phyloP scores from a whole-genome alignment of 2,329 filamentous ascomycete species.

The Teratosphaeria zuluensis region DNA sequence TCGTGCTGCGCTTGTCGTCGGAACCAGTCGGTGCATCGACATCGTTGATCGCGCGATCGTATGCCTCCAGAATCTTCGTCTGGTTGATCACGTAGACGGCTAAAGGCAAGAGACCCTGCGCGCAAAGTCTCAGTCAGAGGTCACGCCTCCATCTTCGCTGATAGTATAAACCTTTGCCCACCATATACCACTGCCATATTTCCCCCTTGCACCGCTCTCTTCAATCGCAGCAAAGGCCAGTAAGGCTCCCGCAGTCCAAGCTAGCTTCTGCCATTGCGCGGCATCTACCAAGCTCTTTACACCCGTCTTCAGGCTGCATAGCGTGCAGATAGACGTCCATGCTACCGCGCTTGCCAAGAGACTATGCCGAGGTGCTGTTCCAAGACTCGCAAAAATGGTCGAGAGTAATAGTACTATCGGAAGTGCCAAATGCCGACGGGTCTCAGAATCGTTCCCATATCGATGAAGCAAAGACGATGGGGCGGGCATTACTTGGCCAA shows the following conservation, averaged over 20 bases:
- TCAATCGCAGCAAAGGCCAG: slow-evolving; percentile 34
- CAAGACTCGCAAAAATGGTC: slow-evolving; percentile 25
- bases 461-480: background rate
- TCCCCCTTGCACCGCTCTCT: slow-evolving; percentile 32
- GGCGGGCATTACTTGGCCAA: background rate
- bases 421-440: slow-evolving; percentile 7
- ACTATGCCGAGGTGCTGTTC: slow-evolving; percentile 29
- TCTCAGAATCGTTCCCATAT: background rate
- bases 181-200: slow-evolving; percentile 30
- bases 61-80: slow-evolving; percentile 7
- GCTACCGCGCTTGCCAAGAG: slow-evolving; percentile 35
- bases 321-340: slow-evolving; percentile 33
- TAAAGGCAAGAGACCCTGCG: slow-evolving; percentile 21
- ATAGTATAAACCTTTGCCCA: slow-evolving; percentile 32
- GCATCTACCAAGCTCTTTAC: slow-evolving; percentile 9
- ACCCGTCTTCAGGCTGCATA: slow-evolving; percentile 25
- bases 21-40: slow-evolving; percentile 5
- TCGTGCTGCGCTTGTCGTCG: slow-evolving; percentile 9
- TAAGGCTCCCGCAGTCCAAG: slow-evolving; percentile 33
- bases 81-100: slow-evolving; percentile 13
- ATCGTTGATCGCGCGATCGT: background rate
- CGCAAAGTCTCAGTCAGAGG: slow-evolving; percentile 15
- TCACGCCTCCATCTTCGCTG: slow-evolving; percentile 1
- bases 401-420: slow-evolving; percentile 27
- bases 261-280: slow-evolving; percentile 18